phyloP scores from a whole-genome alignment of 345 rosid genomes.

The Trapa bicornis region DNA sequence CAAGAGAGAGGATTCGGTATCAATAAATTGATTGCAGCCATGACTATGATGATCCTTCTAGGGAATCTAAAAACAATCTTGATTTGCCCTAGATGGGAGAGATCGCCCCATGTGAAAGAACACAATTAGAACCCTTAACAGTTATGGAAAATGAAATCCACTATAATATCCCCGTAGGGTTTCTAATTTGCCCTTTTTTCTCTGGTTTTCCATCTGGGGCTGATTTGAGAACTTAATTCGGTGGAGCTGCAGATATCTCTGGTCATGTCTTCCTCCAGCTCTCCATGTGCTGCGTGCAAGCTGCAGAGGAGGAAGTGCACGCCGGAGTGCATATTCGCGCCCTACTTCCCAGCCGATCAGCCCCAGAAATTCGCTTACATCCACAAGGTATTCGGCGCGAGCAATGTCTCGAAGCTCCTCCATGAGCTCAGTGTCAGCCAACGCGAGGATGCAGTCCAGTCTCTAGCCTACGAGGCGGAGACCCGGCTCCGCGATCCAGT shows the following conservation, averaged over 20 bases:
- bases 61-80: not conserved
- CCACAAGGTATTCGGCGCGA: constrained; percentile 57
- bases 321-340: constrained; percentile 70
- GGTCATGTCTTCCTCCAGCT: constrained; percentile 45
- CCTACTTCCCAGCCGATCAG: constrained; percentile 70
- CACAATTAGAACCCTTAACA: not conserved
- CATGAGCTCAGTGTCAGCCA: constrained; percentile 37
- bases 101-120: not conserved
- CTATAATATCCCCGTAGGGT: not conserved
- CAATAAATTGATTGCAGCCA: too few relatives aligned
- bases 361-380: constrained; percentile 51
- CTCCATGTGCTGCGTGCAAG: constrained; percentile 86
- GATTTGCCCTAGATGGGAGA: not conserved
- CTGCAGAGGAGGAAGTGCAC: constrained; percentile 61
- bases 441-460: constrained; percentile 69
- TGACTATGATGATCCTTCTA: not conserved
- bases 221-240: not conserved
- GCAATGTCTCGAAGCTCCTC: constrained; percentile 66
- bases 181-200: not conserved
- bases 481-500: constrained; percentile 72
- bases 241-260: not conserved
- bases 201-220: not conserved
- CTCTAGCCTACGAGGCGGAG: constrained; percentile 69
- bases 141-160: not conserved
- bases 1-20: too few relatives aligned